phyloP scores from a whole-genome alignment of 169 alveolate genomes.

The Babesia microti region DNA sequence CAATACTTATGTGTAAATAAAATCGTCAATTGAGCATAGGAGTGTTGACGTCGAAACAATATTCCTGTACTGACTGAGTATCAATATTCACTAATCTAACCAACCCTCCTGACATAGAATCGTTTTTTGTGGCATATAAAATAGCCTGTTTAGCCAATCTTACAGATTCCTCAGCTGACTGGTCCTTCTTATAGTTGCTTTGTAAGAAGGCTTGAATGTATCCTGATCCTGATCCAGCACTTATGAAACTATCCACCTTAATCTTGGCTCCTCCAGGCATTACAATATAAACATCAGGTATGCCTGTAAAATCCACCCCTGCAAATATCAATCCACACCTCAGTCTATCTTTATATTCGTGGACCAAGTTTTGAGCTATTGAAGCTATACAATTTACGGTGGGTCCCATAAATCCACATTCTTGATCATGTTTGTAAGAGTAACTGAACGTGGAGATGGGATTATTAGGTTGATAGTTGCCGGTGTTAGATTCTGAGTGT shows the following conservation, averaged over 20 bases:
- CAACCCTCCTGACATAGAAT: conserved; percentile 84
- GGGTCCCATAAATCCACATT: conserved; percentile 38
- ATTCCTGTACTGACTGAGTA: conserved; percentile 41
- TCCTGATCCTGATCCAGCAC: conserved; percentile 85
- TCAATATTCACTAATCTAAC: conserved; percentile 59
- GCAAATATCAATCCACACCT: conserved; percentile 80
- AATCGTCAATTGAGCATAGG: no score
- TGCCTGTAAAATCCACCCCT: conserved; percentile 72
- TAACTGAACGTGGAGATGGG: no score
- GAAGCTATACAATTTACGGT: conserved; percentile 61
- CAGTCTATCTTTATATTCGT: conserved; percentile 70
- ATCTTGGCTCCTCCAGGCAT: conserved; percentile 81
- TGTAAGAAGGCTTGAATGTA: conserved; percentile 79
- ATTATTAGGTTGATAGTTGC: conserved; percentile 1
- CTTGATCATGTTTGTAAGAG: conserved; percentile 24
- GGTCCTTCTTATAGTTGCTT: conserved; percentile 63
- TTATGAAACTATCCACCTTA: conserved; percentile 63
- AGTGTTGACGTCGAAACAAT: no score
- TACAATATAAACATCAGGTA: conserved; percentile 72
- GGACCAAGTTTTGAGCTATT: conserved; percentile 59
- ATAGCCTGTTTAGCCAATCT: conserved; percentile 62
- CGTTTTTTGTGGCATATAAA: conserved; percentile 79
- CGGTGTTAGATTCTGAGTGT: not conserved
- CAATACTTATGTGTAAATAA: no score
- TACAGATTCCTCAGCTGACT: conserved; percentile 76